Evolutionary conservation across 2,329 filamentous ascomycete genomes (phyloP), one percentile per base, ranked within the genome.

Genomic region (Aspergillus aculeatus): DNA sequence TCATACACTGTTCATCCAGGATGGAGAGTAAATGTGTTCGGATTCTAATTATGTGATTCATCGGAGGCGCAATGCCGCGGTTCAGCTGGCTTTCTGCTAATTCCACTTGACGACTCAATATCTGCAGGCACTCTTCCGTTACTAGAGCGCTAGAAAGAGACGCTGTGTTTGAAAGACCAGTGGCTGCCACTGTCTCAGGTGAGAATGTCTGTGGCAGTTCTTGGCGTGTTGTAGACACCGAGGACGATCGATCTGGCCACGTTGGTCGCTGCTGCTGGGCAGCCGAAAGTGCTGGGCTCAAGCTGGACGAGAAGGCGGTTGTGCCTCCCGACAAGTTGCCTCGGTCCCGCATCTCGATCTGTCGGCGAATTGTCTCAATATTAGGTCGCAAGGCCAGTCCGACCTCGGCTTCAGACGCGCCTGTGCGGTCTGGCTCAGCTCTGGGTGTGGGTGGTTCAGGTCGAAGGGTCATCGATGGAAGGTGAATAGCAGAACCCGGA

Each of bases 21-120:
- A 75, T 59, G 47, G 68, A 64, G 50, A 73, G 69, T 19, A 77
- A 57, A 44, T 74, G 67, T 21, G 62, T 69, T 9, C 75, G 71
- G 32, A 71, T 61, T 2, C 55, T 60, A 23, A 71, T 68, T 26
- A 77, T 69, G 29, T 69, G 66, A 5, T 73, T 69, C 50, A 75
- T 63, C 2, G 69, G 55, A n/a, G 74, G 74, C 2, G 66, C 57
- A 29, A 66, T 63, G 14, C 68, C 71, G 47, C 60, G 62, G 16
- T 66, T 64, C 9, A 77, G 55, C 54, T 73, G 69, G 21, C 65
- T 61, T 61, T 77, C 74, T 12, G 68, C 62, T 3, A 61, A 44
- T 23, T 65, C 61, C 9, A 75, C 67, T n/a, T 68, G 64, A 23
- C 64, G 60, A n/a, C 57, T 63, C 9, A 72, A 29, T 6, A 64